phyloP scores from a whole-genome alignment of 192 early-diverging fungal species.

The Jimgerdemannia lactiflua region DNA sequence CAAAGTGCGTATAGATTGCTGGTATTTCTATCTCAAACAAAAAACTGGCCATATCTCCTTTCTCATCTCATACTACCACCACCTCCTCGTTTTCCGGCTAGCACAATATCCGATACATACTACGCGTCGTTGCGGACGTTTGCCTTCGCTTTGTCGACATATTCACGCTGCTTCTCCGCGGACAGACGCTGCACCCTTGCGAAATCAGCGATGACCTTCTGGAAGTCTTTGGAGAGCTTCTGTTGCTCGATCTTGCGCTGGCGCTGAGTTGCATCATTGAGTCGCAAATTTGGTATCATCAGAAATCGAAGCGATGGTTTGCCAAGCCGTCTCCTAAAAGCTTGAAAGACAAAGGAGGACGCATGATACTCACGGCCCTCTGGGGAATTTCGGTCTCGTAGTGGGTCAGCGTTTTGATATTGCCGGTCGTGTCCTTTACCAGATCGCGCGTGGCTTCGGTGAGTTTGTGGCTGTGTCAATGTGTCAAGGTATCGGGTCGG shows the following conservation, averaged over 20 bases:
- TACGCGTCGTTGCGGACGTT: slow-evolving; percentile 32
- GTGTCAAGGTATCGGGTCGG: too few relatives aligned
- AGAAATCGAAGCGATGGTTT: background rate
- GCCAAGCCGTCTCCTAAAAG: background rate
- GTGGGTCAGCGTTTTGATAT: slow-evolving; percentile 73
- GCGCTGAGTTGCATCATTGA: slow-evolving; percentile 18
- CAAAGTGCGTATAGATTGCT: too few relatives aligned
- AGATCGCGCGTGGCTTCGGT: slow-evolving; percentile 82
- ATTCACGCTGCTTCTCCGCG: slow-evolving; percentile 81
- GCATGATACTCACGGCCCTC: slow-evolving; percentile 18
- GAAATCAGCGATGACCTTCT: slow-evolving; percentile 86
- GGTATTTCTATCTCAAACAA: too few relatives aligned
- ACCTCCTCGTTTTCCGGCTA: slow-evolving; percentile 4
- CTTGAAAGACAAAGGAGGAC: background rate
- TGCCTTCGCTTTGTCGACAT: slow-evolving; percentile 73
- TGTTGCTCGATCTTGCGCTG: slow-evolving; percentile 86
- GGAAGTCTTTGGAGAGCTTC: slow-evolving; percentile 94
- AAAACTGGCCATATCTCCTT: too few relatives aligned
- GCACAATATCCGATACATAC: slow-evolving; percentile 16
- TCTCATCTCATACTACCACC: slow-evolving; percentile 16
- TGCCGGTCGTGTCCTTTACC: slow-evolving; percentile 71
- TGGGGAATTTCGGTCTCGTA: slow-evolving; percentile 38
- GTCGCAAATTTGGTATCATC: background rate
- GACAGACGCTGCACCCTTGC: slow-evolving; percentile 81
- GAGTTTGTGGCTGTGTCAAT: slow-evolving; percentile 43